A percentile compares a stretch with the other conserved stretches of the same genome.
These are phyloP conservation scores for Colletotrichum sp. DNA, from an alignment of 2,329 filamentous ascomycete genomes.

Conservation along the genomic window DNA sequence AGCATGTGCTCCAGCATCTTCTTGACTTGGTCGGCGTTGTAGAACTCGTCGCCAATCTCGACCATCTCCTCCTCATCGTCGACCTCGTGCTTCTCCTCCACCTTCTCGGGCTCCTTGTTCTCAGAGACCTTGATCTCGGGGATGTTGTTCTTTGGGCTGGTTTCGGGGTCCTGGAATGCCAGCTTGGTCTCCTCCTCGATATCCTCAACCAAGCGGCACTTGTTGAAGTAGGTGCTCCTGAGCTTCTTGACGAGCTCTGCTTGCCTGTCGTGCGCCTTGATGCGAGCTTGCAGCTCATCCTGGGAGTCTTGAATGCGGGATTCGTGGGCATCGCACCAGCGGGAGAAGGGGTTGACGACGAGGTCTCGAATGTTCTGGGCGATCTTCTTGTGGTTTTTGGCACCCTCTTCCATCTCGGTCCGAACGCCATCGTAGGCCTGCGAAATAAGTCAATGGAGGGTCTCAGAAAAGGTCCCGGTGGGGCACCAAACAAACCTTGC, in stretches of 20 bases:
- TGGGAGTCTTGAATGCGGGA: slow-evolving; percentile 90
- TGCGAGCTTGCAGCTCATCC: slow-evolving; percentile 87
- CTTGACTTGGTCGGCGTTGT: slow-evolving; percentile 86
- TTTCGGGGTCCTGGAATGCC: slow-evolving; percentile 87
- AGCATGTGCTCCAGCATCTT: slow-evolving; percentile 88
- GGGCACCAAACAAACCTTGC: slow-evolving; percentile 60
- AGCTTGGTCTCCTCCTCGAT: slow-evolving; percentile 98
- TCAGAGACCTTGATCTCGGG: slow-evolving; percentile 89
- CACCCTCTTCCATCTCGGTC: slow-evolving; percentile 88
- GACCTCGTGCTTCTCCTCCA: slow-evolving; percentile 45
- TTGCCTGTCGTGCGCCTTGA: slow-evolving; percentile 93
- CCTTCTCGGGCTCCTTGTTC: slow-evolving; percentile 59
- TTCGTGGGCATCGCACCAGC: slow-evolving; percentile 97
- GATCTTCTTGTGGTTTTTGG: slow-evolving; percentile 92
- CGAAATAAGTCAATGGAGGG: slow-evolving; percentile 22
- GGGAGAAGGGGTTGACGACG: slow-evolving; percentile 90
- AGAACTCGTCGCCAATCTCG: slow-evolving; percentile 90
- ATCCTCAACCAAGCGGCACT: slow-evolving; percentile 94
- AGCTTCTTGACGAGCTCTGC: slow-evolving; percentile 90
- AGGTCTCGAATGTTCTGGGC: slow-evolving; percentile 95
- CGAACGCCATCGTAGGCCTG: slow-evolving; percentile 95
- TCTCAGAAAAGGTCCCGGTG: not conserved
- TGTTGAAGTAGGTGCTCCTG: slow-evolving; percentile 97
- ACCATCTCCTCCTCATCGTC: slow-evolving; percentile 82
- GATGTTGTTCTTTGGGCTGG: slow-evolving; percentile 70